These are phyloP conservation scores for Colletotrichum sp. DNA, from an alignment of 2,329 filamentous ascomycete genomes.

Conservation along the genomic window DNA sequence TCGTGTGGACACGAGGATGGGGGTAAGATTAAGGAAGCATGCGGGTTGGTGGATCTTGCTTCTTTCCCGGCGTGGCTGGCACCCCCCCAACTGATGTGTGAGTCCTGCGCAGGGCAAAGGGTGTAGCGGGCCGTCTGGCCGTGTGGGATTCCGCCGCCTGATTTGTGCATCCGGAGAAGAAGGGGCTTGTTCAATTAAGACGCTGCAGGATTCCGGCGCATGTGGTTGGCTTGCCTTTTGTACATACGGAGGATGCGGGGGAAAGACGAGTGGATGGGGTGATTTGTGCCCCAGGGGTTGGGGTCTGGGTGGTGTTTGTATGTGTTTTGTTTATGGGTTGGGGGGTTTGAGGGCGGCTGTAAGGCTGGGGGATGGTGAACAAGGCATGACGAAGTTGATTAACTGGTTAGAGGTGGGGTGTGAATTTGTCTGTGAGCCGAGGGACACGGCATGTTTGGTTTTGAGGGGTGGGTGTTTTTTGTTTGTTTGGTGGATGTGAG, in stretches of 20 bases:
- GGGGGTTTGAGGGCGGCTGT: not conserved
- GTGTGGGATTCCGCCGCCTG: not conserved
- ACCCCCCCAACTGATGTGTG: not conserved
- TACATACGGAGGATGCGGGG: not conserved
- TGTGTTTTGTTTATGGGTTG: not conserved
- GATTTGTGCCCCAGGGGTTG: not conserved
- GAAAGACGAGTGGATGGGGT: not conserved
- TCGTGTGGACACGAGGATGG: not conserved
- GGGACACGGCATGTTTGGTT: not conserved
- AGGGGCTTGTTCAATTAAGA: not conserved
- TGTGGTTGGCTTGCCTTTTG: not conserved
- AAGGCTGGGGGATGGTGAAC: not conserved
- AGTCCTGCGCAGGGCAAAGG: not conserved
- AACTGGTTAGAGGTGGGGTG: not conserved
- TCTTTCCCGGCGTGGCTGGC: not conserved
- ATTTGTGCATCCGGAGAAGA: not conserved
- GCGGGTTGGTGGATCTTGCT: not conserved
- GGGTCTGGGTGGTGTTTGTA: not conserved
- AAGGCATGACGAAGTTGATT: not conserved
- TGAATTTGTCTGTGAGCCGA: not conserved
- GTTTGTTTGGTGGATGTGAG: not conserved
- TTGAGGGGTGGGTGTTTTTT: not conserved
- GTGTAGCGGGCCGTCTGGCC: not conserved
- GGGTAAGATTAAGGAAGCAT: not conserved
- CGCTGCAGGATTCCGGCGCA: not conserved